A percentile compares a stretch with the other conserved stretches of the same genome.
phyloP scores from a whole-genome alignment of 1,284 basidiomycete species.

The Trichosporon sp. region DNA sequence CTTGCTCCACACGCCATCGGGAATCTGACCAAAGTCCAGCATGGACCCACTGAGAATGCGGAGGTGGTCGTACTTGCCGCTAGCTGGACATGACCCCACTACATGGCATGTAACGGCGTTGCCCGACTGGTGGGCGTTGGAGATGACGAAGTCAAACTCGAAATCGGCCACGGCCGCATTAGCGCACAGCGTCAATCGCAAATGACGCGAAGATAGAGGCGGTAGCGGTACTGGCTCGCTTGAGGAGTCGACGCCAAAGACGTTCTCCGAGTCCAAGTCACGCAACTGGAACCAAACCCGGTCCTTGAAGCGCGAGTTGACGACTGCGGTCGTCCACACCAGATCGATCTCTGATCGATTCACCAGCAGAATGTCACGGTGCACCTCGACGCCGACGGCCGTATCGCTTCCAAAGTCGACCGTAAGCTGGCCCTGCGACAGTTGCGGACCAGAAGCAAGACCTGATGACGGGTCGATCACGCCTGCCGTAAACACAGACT shows the following conservation, averaged over 20 bases:
- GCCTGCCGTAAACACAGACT: slow-evolving; percentile 39
- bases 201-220: slow-evolving; percentile 39
- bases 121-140: slow-evolving; percentile 40
- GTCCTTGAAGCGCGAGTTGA: slow-evolving; percentile 37
- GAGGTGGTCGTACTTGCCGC: slow-evolving; percentile 45
- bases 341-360: slow-evolving; percentile 45
- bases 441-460: slow-evolving; percentile 29
- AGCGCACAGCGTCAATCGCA: slow-evolving; percentile 34
- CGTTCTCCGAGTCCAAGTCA: slow-evolving; percentile 45
- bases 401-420: slow-evolving; percentile 43
- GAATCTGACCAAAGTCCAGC: slow-evolving; percentile 52
- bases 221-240: slow-evolving; percentile 40
- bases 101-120: slow-evolving; percentile 41
- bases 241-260: slow-evolving; percentile 42
- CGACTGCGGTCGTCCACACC: slow-evolving; percentile 39
- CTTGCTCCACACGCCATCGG: slow-evolving; percentile 50
- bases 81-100: slow-evolving; percentile 32
- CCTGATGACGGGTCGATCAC: slow-evolving; percentile 38
- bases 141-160: slow-evolving; percentile 42
- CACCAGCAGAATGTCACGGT: slow-evolving; percentile 43
- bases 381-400: slow-evolving; percentile 34
- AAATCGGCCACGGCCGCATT: slow-evolving; percentile 33
- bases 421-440: slow-evolving; percentile 30
- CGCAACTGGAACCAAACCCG: slow-evolving; percentile 43
- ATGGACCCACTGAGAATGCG: slow-evolving; percentile 48